Percentiles rank a stretch among this genome's conserved stretches.
Evolutionary conservation across 164 flowering plant species (phyloP).

Genomic region (Vitis labrusca): DNA sequence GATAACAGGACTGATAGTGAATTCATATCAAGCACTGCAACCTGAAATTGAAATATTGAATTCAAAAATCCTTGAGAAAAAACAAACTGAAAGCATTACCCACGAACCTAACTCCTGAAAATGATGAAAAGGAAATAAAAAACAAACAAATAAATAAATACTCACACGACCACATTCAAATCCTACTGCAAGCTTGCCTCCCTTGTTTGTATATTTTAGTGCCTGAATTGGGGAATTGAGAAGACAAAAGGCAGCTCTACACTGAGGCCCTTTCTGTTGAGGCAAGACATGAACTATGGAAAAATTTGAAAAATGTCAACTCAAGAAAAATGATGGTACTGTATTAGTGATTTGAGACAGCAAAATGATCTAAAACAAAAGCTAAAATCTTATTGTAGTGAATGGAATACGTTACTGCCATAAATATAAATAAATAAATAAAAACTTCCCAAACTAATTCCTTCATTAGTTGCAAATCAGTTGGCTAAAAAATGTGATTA

Average conservation of each 20-base stretch:
- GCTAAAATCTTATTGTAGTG: too few species aligned
- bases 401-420: too few species aligned
- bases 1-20: conserved; percentile 49
- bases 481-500: too few species aligned
- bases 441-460: too few species aligned
- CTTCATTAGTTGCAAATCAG: too few species aligned
- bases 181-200: conserved; percentile 54
- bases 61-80: not conserved
- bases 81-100: not conserved
- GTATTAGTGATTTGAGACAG: too few species aligned
- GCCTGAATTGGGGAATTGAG: conserved; percentile 41
- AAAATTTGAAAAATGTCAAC: conserved; percentile 8
- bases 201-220: conserved; percentile 35
- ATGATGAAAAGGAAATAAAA: not conserved
- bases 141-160: conserved; percentile 13
- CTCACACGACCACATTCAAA: conserved; percentile 66
- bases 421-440: too few species aligned
- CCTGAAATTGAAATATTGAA: conserved; percentile 43
- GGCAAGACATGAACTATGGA: conserved; percentile 41
- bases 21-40: conserved; percentile 61
- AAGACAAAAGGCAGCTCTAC: conserved; percentile 42
- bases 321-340: not conserved
- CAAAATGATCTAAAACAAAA: too few species aligned
- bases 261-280: conserved; percentile 34
- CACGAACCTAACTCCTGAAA: not conserved